These are phyloP conservation scores for Ilyonectria sp. DNA, from an alignment of 2,329 filamentous ascomycete species.

Conservation along the genomic window DNA sequence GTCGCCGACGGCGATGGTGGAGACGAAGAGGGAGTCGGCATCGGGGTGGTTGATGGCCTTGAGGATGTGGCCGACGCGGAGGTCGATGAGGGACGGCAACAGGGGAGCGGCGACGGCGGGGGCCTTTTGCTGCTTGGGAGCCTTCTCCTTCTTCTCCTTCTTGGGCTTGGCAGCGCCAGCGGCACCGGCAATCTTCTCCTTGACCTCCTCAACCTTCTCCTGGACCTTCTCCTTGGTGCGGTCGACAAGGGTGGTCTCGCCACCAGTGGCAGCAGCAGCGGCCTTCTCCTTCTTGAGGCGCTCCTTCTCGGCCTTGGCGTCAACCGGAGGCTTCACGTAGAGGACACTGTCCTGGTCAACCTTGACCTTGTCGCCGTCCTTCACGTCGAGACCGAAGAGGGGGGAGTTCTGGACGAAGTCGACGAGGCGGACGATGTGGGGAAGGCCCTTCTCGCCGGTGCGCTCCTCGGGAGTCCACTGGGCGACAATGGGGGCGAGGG, in stretches of 20 bases:
- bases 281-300: constrained; percentile 97
- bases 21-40: constrained; percentile 95
- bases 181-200: constrained; percentile 52
- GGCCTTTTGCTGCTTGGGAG: constrained; percentile 80
- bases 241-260: constrained; percentile 67
- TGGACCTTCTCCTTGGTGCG: constrained; percentile 74
- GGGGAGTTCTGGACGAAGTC: constrained; percentile 96
- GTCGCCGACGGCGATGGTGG: constrained; percentile 95
- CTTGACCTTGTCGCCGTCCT: constrained; percentile 80
- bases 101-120: constrained; percentile 81
- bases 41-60: constrained; percentile 97
- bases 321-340: constrained; percentile 89
- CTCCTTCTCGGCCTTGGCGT: constrained; percentile 96
- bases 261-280: constrained; percentile 70
- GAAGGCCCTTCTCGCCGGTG: constrained; percentile 89
- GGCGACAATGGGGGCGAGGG: constrained; percentile 82
- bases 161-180: constrained; percentile 63
- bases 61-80: constrained; percentile 96
- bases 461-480: constrained; percentile 88
- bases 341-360: constrained; percentile 86
- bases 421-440: constrained; percentile 91
- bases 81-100: constrained; percentile 89
- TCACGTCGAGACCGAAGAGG: constrained; percentile 79
- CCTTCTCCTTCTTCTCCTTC: constrained; percentile 94
- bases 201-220: constrained; percentile 68